Conservation (phyloP, 1,284 basidiomycete species). For the Dichomitus squalens region DNA sequence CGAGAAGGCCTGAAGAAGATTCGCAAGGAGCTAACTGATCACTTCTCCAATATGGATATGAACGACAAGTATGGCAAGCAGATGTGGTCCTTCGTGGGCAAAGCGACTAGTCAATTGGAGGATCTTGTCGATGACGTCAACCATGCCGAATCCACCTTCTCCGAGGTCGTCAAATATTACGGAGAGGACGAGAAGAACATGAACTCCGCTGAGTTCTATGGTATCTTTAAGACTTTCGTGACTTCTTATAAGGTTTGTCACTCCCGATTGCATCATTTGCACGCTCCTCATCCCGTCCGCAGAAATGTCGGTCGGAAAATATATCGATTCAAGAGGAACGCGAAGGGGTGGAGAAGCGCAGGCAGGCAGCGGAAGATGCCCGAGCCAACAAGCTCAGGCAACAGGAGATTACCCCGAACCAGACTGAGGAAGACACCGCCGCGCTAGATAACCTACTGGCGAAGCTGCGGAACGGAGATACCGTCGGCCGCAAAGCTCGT, state of each 20-base stretch:
- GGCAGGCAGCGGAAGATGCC: constrained; percentile 63
- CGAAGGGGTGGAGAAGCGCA: constrained; percentile 64
- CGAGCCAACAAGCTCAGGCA: constrained; percentile 57
- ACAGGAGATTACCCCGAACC: constrained; percentile 39
- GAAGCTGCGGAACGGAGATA: constrained; percentile 72
- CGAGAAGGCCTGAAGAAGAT: constrained; percentile 82
- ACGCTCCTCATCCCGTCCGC: constrained; percentile 6
- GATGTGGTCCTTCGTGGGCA: constrained; percentile 87
- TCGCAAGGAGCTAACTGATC: constrained; percentile 74
- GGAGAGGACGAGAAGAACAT: constrained; percentile 89
- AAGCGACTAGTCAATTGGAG: constrained; percentile 73
- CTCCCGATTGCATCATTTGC: background rate
- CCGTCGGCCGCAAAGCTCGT: constrained; percentile 58
- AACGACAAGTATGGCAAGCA: constrained; percentile 82
- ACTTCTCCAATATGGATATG: constrained; percentile 74
- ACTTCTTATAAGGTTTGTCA: constrained; percentile 82
- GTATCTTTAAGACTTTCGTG: constrained; percentile 92
- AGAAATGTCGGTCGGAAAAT: constrained; percentile 89
- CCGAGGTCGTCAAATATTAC: constrained; percentile 85
- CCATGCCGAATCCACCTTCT: constrained; percentile 78
- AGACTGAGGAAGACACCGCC: constrained; percentile 53
- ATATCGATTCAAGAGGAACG: constrained; percentile 68
- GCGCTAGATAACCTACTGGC: constrained; percentile 76
- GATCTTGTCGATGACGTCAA: constrained; percentile 86
- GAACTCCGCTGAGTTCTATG: constrained; percentile 88